Evolutionary conservation across 192 early-diverging fungal species (phyloP).

Genomic region (Coemansia sp.): DNA sequence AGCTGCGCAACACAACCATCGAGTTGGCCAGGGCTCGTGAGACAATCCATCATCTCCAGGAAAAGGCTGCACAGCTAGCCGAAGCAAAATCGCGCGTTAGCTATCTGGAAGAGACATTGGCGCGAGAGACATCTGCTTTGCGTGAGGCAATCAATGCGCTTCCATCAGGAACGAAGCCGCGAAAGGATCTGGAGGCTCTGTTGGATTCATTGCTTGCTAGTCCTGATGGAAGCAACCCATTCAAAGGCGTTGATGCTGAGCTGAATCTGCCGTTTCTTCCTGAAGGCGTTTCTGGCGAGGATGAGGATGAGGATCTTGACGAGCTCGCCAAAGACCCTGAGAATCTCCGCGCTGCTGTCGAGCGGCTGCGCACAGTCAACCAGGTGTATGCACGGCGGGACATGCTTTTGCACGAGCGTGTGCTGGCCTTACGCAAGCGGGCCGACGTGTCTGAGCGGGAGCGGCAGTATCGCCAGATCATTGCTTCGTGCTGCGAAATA

Average conservation of each 20-base stretch:
- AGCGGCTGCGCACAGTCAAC: conserved; percentile 45
- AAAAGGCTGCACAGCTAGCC: conserved; percentile 55
- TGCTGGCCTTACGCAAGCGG: conserved; percentile 55
- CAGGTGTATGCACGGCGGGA: conserved; percentile 50
- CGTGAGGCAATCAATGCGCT: conserved; percentile 36
- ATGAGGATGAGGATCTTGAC: conserved; percentile 5
- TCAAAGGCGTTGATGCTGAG: conserved; percentile 4
- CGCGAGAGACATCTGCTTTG: conserved; percentile 52
- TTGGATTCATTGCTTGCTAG: conserved; percentile 23
- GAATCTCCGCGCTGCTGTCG: conserved; percentile 30
- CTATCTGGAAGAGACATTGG: conserved; percentile 61
- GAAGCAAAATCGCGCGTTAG: conserved; percentile 65
- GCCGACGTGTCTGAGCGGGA: conserved; percentile 66
- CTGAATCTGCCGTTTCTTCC: conserved; percentile 22
- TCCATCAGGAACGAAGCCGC: conserved; percentile 31
- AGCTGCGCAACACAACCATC: conserved; percentile 57
- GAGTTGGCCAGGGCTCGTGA: conserved; percentile 59
- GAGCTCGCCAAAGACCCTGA: conserved; percentile 37
- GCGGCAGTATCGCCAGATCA: conserved; percentile 78
- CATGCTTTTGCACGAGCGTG: conserved; percentile 58
- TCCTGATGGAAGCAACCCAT: conserved; percentile 3
- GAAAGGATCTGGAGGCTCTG: conserved; percentile 27
- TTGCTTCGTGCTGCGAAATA: conserved; percentile 83
- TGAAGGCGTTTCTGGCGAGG: conserved; percentile 11
- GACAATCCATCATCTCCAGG: conserved; percentile 55